Evolutionary conservation across 148 eudicot genomes (phyloP).

Genomic region (Chenopodium suecicum): DNA sequence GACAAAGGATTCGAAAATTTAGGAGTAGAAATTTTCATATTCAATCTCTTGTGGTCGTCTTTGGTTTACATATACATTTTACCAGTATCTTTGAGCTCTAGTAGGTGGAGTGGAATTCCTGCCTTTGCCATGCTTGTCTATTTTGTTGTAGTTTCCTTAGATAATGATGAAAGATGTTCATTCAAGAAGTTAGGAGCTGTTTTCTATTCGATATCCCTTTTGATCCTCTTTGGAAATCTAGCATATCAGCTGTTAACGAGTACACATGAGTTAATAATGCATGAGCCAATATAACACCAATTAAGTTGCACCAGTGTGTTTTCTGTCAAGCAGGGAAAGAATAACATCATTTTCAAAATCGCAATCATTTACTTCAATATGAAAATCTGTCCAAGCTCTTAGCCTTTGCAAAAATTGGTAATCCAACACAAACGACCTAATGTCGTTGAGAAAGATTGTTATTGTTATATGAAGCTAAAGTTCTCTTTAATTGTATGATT

Average conservation of each 20-base stretch:
- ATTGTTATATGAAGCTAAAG: not conserved
- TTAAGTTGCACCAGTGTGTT: not conserved
- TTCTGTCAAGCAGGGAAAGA: not conserved
- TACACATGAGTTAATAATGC: not conserved
- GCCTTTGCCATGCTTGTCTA: not conserved
- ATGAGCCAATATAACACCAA: not conserved
- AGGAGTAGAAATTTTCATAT: not conserved
- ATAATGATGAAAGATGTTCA: not conserved
- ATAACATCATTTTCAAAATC: no score
- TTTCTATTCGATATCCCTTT: not conserved
- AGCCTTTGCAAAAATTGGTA: not conserved
- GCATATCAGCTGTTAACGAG: not conserved
- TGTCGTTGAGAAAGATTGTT: not conserved
- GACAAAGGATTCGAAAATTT: not conserved
- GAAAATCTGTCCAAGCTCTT: not conserved
- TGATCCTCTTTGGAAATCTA: not conserved
- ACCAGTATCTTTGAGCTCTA: not conserved
- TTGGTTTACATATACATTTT: not conserved
- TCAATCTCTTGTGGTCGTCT: not conserved
- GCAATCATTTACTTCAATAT: not conserved
- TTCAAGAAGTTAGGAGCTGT: not conserved
- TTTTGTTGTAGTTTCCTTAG: not conserved
- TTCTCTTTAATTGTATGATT: not conserved
- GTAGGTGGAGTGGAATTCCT: not conserved
- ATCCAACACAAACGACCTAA: not conserved